Evolutionary conservation across 2,329 filamentous ascomycete species (phyloP), one percentile per base, ranked within the genome.

Genomic region (Akanthomyces lecanii): DNA sequence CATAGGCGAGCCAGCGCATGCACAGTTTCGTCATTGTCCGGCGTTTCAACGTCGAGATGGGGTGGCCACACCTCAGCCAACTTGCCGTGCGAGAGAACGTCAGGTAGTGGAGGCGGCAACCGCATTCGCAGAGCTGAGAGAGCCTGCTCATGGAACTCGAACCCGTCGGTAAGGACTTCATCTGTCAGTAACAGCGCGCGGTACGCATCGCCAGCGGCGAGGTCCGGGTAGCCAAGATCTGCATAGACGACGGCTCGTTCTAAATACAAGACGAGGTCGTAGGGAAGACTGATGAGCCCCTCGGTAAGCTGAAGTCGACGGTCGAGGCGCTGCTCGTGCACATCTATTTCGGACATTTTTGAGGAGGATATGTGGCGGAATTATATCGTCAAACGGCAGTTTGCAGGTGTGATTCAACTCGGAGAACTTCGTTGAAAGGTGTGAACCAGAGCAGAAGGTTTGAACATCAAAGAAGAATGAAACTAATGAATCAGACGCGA

Each of bases 171-270:
- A 66, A 82, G 76, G 42, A 92, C 83, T 67, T 95, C 91, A 71
- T 98, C 94, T 18, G 90, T 84, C 53, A 99, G 79, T 4, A 97
- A 84, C n/a, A 98, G 82, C 1, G 93, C 92, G 62, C 90, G 89
- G 73, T 98, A 98, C 5, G 92, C 91, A 79, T 97, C 93, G 40
- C 92, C 91, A 12, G 89, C 88, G 5, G 92, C 92, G 45, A 99
- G 84, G 74, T 99, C 95, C 0, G 92, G 91, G 74, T 97, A 98
- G 44, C 87, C 91, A 53, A 97, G 81, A 52, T 86, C 79, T 18
- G 87, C 83, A 74, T 97, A 87, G 48, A 89, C 79, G 40, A 84
- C 78, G 28, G 91, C 91, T 38, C 93, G 85, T 66, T 89, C 82
- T 62, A 90, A 79, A 67, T 88, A 89, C 8, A 89, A 78, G 61